phyloP scores from a whole-genome alignment of 345 rosid species.

The Salix caprea region DNA sequence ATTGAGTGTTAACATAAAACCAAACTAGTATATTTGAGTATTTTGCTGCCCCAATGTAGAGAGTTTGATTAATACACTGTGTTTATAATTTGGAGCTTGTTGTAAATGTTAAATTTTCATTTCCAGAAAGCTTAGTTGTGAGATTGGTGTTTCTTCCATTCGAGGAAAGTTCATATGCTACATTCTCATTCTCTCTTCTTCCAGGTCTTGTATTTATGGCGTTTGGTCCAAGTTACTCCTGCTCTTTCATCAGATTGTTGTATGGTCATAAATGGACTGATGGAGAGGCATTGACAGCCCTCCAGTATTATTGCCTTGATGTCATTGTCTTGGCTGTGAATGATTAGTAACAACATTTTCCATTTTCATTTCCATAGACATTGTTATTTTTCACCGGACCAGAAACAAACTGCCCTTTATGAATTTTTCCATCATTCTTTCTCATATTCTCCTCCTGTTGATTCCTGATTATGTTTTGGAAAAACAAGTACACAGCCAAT shows the following conservation, averaged over 20 bases:
- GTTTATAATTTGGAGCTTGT: not conserved
- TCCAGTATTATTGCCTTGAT: conserved; percentile 76
- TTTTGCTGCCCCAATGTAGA: conserved; percentile 9
- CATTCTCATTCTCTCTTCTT: conserved; percentile 40
- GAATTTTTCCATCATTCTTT: not conserved
- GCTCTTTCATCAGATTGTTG: conserved; percentile 79
- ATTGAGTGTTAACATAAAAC: conserved; percentile 9
- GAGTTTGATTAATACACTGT: not conserved
- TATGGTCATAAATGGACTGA: conserved; percentile 95
- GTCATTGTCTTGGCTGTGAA: conserved; percentile 63
- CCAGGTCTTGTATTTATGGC: conserved; percentile 78
- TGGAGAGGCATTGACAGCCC: conserved; percentile 83
- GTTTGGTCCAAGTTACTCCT: conserved; percentile 95
- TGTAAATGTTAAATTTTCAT: conserved; percentile 12
- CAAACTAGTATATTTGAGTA: conserved; percentile 2
- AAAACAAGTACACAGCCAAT: not conserved
- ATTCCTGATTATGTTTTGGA: not conserved
- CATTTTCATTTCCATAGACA: not conserved
- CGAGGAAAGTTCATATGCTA: conserved; percentile 90
- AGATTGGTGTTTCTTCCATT: conserved; percentile 91
- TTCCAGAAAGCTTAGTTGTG: conserved; percentile 89
- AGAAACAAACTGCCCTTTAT: not conserved
- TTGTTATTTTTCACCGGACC: not conserved
- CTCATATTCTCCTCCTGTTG: not conserved
- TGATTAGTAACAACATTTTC: not conserved